Base-by-base conservation (phyloP, 202 grass and related monocot species). In the Elaeis oleifera region DNA sequence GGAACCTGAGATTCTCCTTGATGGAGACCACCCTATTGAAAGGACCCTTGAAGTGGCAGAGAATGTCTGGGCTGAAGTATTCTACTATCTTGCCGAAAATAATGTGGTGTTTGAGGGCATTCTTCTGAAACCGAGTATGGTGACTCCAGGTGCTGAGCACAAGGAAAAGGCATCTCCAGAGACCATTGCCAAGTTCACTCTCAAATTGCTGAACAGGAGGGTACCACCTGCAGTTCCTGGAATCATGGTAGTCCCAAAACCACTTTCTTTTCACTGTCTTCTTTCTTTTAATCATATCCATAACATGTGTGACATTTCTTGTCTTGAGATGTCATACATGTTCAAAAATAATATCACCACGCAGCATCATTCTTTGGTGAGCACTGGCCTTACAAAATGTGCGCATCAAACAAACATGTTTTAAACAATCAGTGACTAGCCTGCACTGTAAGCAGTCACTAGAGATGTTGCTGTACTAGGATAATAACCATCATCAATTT, bases 21-120 rank as follows among this genome's bases (percentile, higher is more conserved):
- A 64, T 23, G 61, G 61, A 16, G 61, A 64, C 16, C 61, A 64
- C 61, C 11, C 39, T 4, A 64, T 64, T 64, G 61, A 64, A 49
- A 64, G 61, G 31, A 64, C 61, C 18, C 61, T 64, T 23, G 36
- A 64, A 49, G 61, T 64, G 11, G 61, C 61, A 0, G 61, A 64
- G 22, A 64, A 64, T 15, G 61, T 50, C 23, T 64, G 61, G 61
- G 39, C 61, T 13, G 36, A 64, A 23, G 61, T 64, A 5, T 64
- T 64, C 61, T 64, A 22, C 61, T 64, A 64, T 23, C 8, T 64
- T 11, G 61, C 39, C 22, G 4, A 64, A 49, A 64, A 64, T 13
- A 50, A 50, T 50, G 61, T 64, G n/a, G 61, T 64, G 61, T 50
- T 25, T 64, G 61, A 64, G 61, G 61, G 61, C 18, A 64, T 64